Percentiles rank a stretch among this genome's conserved stretches.
Evolutionary conservation across 495 filamentous ascomycete species (phyloP).

Genomic region (Penicillium steckii): DNA sequence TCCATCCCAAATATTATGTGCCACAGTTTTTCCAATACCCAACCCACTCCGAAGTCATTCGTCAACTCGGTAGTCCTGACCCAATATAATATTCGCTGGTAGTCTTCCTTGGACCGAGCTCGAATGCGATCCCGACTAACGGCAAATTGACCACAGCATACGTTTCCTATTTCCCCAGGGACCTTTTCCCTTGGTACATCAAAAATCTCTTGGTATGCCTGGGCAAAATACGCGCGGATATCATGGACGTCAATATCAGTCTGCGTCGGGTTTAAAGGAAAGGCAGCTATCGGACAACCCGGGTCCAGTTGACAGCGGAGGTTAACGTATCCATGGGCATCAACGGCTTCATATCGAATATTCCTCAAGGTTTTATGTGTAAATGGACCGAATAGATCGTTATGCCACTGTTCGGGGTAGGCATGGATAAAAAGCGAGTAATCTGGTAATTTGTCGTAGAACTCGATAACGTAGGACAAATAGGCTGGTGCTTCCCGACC

Average conservation of each 20-base stretch:
- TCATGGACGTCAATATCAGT: constrained; percentile 37
- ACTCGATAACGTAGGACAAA: constrained; percentile 39
- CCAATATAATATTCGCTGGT: constrained; percentile 44
- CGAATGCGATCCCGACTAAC: constrained; percentile 42
- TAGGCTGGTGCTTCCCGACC: constrained; percentile 43
- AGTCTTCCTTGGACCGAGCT: constrained; percentile 39
- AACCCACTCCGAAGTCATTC: constrained; percentile 41
- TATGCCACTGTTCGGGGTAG: constrained; percentile 43
- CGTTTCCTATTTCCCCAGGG: constrained; percentile 38
- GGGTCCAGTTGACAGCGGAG: constrained; percentile 41
- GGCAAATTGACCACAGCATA: constrained; percentile 53
- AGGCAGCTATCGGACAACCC: constrained; percentile 34
- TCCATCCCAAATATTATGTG: constrained; percentile 33
- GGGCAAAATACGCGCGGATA: constrained; percentile 33
- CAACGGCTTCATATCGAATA: constrained; percentile 36
- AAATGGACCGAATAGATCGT: constrained; percentile 38
- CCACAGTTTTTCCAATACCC: constrained; percentile 45
- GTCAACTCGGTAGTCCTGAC: constrained; percentile 30
- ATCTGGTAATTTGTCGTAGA: constrained; percentile 35
- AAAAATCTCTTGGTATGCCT: constrained; percentile 37
- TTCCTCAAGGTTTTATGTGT: constrained; percentile 28
- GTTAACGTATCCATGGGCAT: constrained; percentile 40
- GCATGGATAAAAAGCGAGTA: constrained; percentile 44
- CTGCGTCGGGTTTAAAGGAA: constrained; percentile 29
- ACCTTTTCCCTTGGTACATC: constrained; percentile 25